Conservation (phyloP, 1,284 basidiomycete genomes). For the Cryptococcus depauperatus region DNA sequence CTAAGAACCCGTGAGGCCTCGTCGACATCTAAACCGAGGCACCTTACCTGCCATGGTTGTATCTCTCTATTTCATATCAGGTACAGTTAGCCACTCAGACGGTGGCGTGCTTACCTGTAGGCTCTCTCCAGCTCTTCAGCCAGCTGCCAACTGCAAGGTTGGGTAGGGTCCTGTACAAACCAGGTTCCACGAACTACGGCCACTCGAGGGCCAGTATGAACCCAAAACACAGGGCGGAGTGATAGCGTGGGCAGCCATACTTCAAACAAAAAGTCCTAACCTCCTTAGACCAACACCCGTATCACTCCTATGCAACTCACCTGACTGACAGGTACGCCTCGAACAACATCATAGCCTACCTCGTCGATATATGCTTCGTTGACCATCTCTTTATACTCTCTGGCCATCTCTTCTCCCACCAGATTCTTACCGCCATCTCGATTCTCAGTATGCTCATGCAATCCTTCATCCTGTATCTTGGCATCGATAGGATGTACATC, state of each 20-base stretch:
- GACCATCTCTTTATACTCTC: constrained; percentile 29
- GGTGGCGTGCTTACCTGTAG: constrained; percentile 41
- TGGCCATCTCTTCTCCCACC: constrained; percentile 11
- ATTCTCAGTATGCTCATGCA: constrained; percentile 9
- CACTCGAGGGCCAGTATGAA: constrained; percentile 46
- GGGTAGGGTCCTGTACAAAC: constrained; percentile 48
- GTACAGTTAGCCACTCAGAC: too few relatives aligned
- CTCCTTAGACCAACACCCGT: not conserved
- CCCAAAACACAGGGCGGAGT: constrained; percentile 52
- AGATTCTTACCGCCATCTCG: constrained; percentile 8
- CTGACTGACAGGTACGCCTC: constrained; percentile 43
- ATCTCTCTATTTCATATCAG: constrained; percentile 26
- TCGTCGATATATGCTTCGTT: constrained; percentile 27
- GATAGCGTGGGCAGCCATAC: constrained; percentile 38
- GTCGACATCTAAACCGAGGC: not conserved
- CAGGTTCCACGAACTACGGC: constrained; percentile 50
- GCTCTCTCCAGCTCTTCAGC: constrained; percentile 49
- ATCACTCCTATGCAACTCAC: constrained; percentile 22
- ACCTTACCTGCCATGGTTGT: constrained; percentile 40
- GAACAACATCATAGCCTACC: constrained; percentile 31
- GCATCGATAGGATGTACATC: constrained; percentile 9
- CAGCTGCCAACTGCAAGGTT: constrained; percentile 47
- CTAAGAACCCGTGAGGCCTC: constrained; percentile 12
- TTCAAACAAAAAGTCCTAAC: constrained; percentile 46
- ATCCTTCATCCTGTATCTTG: constrained; percentile 13